These are phyloP conservation scores for Scheffersomyces insectosa DNA, from an alignment of 1,139 yeast genomes.

Conservation along the genomic window DNA sequence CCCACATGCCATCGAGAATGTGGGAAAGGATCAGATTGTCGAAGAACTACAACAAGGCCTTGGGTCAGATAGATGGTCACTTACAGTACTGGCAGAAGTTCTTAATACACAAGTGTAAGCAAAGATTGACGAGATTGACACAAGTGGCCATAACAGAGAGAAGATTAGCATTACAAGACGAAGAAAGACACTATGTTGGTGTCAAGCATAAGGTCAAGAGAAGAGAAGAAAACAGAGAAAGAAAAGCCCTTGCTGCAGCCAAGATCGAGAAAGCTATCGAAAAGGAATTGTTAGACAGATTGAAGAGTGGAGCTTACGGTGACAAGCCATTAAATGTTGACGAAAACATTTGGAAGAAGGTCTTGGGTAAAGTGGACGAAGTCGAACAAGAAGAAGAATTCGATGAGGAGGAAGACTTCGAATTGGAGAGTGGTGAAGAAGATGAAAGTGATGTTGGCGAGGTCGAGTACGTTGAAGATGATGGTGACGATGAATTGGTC, in stretches of 20 bases:
- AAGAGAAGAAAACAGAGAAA: constrained; percentile 89
- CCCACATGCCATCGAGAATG: constrained; percentile 87
- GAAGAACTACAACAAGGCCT: constrained; percentile 83
- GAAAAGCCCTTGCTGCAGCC: constrained; percentile 96
- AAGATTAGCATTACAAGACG: constrained; percentile 85
- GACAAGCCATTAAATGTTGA: constrained; percentile 97
- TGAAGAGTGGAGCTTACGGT: constrained; percentile 97
- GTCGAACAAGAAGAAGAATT: constrained; percentile 65
- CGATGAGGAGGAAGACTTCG: constrained; percentile 58
- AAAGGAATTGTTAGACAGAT: constrained; percentile 88
- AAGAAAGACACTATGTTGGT: constrained; percentile 90
- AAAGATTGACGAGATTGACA: constrained; percentile 87
- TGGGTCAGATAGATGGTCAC: constrained; percentile 83
- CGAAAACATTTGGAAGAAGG: constrained; percentile 93
- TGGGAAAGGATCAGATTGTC: constrained; percentile 94
- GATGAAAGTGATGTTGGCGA: constrained; percentile 74
- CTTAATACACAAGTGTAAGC: constrained; percentile 90
- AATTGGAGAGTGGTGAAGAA: constrained; percentile 53
- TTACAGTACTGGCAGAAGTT: constrained; percentile 92
- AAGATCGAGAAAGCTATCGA: constrained; percentile 95
- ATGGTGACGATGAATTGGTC: constrained; percentile 83
- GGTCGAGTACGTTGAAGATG: constrained; percentile 83
- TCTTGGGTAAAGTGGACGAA: constrained; percentile 69
- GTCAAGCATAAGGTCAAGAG: constrained; percentile 91
- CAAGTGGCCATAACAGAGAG: constrained; percentile 97